These are phyloP conservation scores for Helichrysum umbraculigerum DNA, from an alignment of 129 eudicot genomes.

Conservation along the genomic window DNA sequence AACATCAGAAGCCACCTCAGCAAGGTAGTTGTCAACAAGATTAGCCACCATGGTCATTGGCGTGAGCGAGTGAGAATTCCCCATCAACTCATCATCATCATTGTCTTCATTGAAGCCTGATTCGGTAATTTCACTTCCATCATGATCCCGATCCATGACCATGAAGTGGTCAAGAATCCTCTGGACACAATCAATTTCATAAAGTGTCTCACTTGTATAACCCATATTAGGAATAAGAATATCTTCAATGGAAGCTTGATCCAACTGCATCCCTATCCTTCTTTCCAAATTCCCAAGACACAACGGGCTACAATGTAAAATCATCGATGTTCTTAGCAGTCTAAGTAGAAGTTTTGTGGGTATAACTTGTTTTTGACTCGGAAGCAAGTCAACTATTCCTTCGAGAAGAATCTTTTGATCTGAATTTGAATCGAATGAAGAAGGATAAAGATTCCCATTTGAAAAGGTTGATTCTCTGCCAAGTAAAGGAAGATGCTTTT, in stretches of 20 bases:
- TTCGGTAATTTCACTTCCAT: constrained; percentile 34
- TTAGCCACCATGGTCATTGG: constrained; percentile 69
- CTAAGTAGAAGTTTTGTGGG: constrained; percentile 56
- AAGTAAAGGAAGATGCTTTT: constrained; percentile 55
- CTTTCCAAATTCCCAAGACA: constrained; percentile 53
- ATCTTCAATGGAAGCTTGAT: constrained; percentile 64
- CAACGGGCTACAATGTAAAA: constrained; percentile 48
- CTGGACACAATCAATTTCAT: constrained; percentile 74
- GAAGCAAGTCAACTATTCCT: constrained; percentile 58
- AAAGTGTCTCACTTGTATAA: constrained; percentile 61
- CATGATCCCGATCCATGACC: constrained; percentile 35
- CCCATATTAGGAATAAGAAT: constrained; percentile 70
- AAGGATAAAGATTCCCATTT: constrained; percentile 34
- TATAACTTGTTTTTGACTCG: constrained; percentile 51
- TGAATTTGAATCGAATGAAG: constrained; percentile 42
- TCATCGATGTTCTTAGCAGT: constrained; percentile 60
- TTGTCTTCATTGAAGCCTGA: constrained; percentile 44
- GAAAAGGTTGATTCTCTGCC: constrained; percentile 48
- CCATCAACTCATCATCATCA: constrained; percentile 46
- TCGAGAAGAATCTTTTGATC: constrained; percentile 65
- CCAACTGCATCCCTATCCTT: constrained; percentile 53
- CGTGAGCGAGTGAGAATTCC: constrained; percentile 41
- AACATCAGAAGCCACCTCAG: constrained; percentile 82
- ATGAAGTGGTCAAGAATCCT: constrained; percentile 72
- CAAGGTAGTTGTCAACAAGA: constrained; percentile 65